phyloP scores from a whole-genome alignment of 805 yeast genomes.

The Nakazawaea ernobii region DNA sequence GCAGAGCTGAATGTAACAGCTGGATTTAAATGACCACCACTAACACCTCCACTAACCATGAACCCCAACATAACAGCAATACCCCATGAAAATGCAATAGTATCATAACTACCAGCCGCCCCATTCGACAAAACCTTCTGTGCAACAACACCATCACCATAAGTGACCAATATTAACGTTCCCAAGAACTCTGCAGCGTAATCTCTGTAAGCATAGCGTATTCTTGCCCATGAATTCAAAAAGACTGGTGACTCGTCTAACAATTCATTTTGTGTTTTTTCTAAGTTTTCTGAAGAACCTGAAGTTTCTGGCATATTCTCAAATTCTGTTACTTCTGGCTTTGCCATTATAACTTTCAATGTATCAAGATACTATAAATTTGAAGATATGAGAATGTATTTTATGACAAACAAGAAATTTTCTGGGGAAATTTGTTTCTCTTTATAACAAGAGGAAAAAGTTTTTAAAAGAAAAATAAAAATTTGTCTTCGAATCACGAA shows the following conservation, averaged over 20 bases:
- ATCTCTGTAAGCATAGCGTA: conserved; percentile 34
- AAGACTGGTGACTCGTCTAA: conserved; percentile 10
- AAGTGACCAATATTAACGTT: conserved; percentile 35
- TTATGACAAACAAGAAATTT: neutral
- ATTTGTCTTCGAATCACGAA: neutral
- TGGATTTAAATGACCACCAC: conserved; percentile 56
- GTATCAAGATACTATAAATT: neutral
- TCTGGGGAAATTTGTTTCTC: neutral
- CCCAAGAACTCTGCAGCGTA: conserved; percentile 50
- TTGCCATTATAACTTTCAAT: conserved; percentile 2
- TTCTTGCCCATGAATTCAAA: conserved; percentile 23
- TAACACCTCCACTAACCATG: conserved; percentile 45
- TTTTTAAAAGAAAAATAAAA: neutral
- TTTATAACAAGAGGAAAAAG: neutral
- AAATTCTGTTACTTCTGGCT: conserved; percentile 7
- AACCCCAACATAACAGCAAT: conserved; percentile 48
- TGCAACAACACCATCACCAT: conserved; percentile 45
- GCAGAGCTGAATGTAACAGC: conserved; percentile 44
- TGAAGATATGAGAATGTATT: neutral
- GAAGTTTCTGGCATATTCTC: conserved; percentile 10
- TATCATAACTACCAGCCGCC: conserved; percentile 34
- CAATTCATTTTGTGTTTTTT: neutral
- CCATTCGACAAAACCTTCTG: conserved; percentile 35
- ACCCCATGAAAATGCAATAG: conserved; percentile 47
- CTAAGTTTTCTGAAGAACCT: conserved; percentile 1